These are phyloP conservation scores for Dorcoceras hygrometricum DNA, from an alignment of 257 asterid species.

Conservation along the genomic window DNA sequence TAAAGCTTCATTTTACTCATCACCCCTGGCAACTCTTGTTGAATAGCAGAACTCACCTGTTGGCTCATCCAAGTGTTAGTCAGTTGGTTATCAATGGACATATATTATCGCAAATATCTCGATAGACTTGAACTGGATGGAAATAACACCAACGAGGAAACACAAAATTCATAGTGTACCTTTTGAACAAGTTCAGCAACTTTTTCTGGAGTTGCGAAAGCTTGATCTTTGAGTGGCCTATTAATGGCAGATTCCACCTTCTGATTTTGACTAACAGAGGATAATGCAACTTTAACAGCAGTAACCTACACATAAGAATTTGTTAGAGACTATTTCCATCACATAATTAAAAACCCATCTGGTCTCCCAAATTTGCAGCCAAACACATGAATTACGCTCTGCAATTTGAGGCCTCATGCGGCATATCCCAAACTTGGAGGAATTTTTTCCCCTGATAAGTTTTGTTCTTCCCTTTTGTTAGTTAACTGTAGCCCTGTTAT, in stretches of 20 bases:
- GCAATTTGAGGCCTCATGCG: not conserved
- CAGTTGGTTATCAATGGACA: not conserved
- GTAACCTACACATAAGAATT: constrained; percentile 61
- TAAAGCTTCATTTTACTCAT: constrained; percentile 93
- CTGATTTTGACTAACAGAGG: constrained; percentile 59
- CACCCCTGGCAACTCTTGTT: constrained; percentile 78
- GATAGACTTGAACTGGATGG: not conserved
- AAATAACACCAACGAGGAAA: not conserved
- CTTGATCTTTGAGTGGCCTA: constrained; percentile 88
- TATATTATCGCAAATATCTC: not conserved
- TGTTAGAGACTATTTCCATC: constrained; percentile 18
- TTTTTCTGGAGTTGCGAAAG: constrained; percentile 92
- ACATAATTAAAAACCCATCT: constrained; percentile 1
- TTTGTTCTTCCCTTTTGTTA: constrained; percentile 3
- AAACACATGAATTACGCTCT: constrained; percentile 6
- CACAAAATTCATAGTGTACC: constrained; percentile 42
- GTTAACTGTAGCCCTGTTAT: not conserved
- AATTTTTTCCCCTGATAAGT: not conserved
- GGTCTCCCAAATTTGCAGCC: constrained; percentile 18
- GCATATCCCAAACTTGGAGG: constrained; percentile 9
- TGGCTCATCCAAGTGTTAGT: constrained; percentile 7
- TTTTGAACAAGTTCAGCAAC: constrained; percentile 81
- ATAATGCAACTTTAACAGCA: constrained; percentile 82
- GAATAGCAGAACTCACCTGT: constrained; percentile 74
- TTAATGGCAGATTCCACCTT: constrained; percentile 56